Base-by-base conservation (phyloP, 2,329 filamentous ascomycete species). In the Leptosphaerulina australis region DNA sequence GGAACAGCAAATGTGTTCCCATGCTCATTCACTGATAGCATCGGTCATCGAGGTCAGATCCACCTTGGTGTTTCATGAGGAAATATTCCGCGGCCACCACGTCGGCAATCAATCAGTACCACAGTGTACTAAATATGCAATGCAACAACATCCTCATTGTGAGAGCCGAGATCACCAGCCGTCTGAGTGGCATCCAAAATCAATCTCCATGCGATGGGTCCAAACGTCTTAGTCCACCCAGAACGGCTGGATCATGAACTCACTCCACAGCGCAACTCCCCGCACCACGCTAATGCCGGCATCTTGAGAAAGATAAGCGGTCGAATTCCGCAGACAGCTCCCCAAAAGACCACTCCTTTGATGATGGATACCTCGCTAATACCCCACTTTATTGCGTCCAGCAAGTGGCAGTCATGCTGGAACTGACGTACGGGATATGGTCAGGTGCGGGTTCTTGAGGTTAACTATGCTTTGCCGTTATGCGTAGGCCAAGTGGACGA, bases 291-390 rank as follows among this genome's bases (percentile, higher is more conserved):
- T 53, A 53, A 34, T 33, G 22, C 14, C 34, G 15, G 18, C 37
- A 38, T 24, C 36, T 52, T 14, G 8, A 38, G 30, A 30, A 22
- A 41, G 31, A 41, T 22, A 33, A 44, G 44, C 50, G 50, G 50
- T 30, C 26, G 3, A 48, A 53, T 53, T 53, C 50, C 50, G 50
- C 50, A 53, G 34, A 29, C 21, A 26, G 8, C 25, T 51, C 41
- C 20, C n/a, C 25, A 26, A 8, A 41, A 4, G 9, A 33, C 25
- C 15, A 26, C 12, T 28, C 24, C 37, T 28, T 46, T 21, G 26
- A 46, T 26, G 22, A n/a, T 31, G 29, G 14, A 26, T 26, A 37
- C 31, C 15, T 15, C 41, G 26, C 48, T 51, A 46, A 24, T n/a
- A 20, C 41, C 31, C 48, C 48, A 26, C 48, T 43, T 51, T 41